These are phyloP conservation scores for Maudiozyma pseudohumilis DNA, from an alignment of 805 yeast genomes.

Conservation along the genomic window DNA sequence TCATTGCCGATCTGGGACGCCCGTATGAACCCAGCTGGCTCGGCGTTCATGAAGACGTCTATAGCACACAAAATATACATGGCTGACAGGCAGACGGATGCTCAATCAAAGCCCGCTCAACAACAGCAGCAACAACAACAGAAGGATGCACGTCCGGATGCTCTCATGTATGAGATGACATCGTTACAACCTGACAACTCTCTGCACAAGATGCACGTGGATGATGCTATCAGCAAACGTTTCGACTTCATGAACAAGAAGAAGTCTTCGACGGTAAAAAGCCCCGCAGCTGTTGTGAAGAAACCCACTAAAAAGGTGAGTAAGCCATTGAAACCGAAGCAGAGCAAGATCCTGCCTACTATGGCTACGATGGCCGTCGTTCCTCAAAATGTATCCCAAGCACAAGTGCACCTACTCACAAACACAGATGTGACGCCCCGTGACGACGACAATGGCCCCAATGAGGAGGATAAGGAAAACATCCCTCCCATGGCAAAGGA, in stretches of 20 bases:
- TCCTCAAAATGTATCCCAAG: background rate
- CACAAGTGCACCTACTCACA: background rate
- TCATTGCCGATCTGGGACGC: constrained; percentile 34
- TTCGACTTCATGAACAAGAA: constrained; percentile 28
- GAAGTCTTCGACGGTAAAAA: constrained; percentile 4
- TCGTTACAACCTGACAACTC: constrained; percentile 22
- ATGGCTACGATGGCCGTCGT: constrained; percentile 5
- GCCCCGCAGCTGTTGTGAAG: background rate
- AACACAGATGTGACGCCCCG: background rate
- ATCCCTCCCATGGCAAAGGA: constrained; percentile 14
- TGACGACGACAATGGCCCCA: background rate
- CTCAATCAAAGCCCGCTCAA: constrained; percentile 7
- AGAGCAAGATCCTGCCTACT: background rate
- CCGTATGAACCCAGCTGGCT: constrained; percentile 6
- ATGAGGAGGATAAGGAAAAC: constrained; percentile 22
- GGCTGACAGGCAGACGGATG: constrained; percentile 26
- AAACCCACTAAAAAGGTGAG: constrained; percentile 3
- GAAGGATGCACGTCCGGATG: background rate
- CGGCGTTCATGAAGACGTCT: constrained; percentile 19
- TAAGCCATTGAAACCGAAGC: constrained; percentile 1
- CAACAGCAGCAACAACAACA: background rate
- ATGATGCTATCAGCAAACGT: constrained; percentile 27
- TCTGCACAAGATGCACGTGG: constrained; percentile 17
- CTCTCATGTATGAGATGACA: constrained; percentile 15
- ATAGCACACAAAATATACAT: constrained; percentile 28